Evolutionary conservation across 192 early-diverging fungal species (phyloP).

Genomic region (Coemansia sp.): DNA sequence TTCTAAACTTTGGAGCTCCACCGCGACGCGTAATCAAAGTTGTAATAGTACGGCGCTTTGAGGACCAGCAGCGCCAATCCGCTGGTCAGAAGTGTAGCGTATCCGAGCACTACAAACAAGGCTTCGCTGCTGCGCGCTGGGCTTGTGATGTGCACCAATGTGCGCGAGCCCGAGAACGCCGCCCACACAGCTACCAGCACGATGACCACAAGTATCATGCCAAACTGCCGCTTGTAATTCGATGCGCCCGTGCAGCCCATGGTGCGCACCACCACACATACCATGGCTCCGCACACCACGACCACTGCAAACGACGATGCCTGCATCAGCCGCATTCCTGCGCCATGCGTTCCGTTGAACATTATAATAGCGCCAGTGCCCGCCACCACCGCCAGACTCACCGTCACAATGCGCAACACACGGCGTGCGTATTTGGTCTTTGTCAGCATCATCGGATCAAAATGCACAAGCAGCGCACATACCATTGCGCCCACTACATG

Average conservation of each 20-base stretch:
- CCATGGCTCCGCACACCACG: not conserved
- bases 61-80: conserved; percentile 12
- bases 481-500: conserved; percentile 14
- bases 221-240: conserved; percentile 20
- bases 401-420: conserved; percentile 7
- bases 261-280: not conserved
- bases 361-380: conserved; percentile 17
- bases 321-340: conserved; percentile 21
- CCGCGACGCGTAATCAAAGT: conserved; percentile 33
- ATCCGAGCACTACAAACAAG: conserved; percentile 17
- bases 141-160: conserved; percentile 19
- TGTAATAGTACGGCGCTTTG: conserved; percentile 25
- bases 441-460: conserved; percentile 8
- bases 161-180: conserved; percentile 14
- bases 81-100: conserved; percentile 18
- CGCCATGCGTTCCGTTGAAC: conserved; percentile 14
- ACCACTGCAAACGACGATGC: conserved; percentile 14
- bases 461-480: conserved; percentile 16
- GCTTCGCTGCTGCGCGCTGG: conserved; percentile 22
- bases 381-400: conserved; percentile 13
- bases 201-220: not conserved
- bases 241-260: not conserved
- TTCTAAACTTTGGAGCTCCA: conserved; percentile 10
- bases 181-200: conserved; percentile 27
- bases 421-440: not conserved